Evolutionary conservation across 2,329 filamentous ascomycete species (phyloP).

Genomic region (Penicillium sp.): DNA sequence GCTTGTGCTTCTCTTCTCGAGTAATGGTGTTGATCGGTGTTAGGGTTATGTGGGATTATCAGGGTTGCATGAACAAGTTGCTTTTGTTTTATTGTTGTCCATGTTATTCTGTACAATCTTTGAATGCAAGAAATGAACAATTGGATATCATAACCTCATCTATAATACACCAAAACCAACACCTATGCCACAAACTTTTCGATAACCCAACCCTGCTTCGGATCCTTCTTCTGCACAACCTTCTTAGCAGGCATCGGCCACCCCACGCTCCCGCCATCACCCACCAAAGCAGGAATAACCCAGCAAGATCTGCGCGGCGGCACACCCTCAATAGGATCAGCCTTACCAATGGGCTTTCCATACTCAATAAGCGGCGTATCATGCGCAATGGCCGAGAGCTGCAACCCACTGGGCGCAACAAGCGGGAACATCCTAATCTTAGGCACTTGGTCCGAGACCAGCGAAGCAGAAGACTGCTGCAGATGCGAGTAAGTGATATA

Average conservation of each 20-base stretch:
- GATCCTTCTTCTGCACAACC: conserved; percentile 73
- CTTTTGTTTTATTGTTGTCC: background rate
- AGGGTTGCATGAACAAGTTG: conserved; percentile 1
- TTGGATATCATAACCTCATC: conserved; percentile 25
- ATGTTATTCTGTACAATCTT: background rate
- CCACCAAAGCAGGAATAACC: conserved; percentile 75
- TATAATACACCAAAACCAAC: conserved; percentile 20
- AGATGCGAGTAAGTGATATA: conserved; percentile 87
- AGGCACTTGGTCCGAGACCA: conserved; percentile 56
- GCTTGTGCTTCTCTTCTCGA: background rate
- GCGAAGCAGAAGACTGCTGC: conserved; percentile 61
- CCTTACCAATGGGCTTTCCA: conserved; percentile 88
- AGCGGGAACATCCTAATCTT: conserved; percentile 87
- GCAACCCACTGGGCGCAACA: conserved; percentile 70
- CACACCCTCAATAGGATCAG: conserved; percentile 50
- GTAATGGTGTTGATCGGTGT: background rate
- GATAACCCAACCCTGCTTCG: conserved; percentile 71
- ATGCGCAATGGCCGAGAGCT: conserved; percentile 75
- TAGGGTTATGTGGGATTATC: background rate
- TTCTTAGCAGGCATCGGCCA: conserved; percentile 86
- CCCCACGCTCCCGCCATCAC: conserved; percentile 64
- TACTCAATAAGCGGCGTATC: conserved; percentile 80
- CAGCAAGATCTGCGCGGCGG: conserved; percentile 68
- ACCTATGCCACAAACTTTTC: conserved; percentile 48
- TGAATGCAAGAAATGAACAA: conserved; percentile 1